Percentiles rank a stretch among this genome's conserved stretches.
Evolutionary conservation across 352 stramenopile species (phyloP).

Genomic region (Pythium vanterpoolii): DNA sequence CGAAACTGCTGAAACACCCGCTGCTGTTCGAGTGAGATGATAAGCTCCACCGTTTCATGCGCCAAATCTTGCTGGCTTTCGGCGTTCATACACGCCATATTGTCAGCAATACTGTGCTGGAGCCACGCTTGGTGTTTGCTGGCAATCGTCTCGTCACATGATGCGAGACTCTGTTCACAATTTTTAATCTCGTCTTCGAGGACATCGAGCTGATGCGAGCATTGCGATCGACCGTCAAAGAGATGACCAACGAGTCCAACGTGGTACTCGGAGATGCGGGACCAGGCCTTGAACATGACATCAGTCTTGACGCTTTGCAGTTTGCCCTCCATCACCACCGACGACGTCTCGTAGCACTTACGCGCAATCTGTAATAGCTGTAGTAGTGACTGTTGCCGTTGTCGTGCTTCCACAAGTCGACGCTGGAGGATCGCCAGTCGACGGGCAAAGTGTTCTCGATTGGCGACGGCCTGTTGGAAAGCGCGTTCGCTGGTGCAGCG

Average conservation of each 20-base stretch:
- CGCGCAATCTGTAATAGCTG: conserved; percentile 24
- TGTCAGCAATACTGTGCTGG: conserved; percentile 28
- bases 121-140: conserved; percentile 25
- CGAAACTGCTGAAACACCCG: conserved; percentile 27
- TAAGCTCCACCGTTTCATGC: conserved; percentile 22
- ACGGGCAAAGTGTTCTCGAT: conserved; percentile 24
- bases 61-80: conserved; percentile 27
- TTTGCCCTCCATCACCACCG: conserved; percentile 14
- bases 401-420: conserved; percentile 19
- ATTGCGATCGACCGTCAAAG: conserved; percentile 27
- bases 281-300: conserved; percentile 35
- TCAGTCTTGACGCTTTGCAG: conserved; percentile 39
- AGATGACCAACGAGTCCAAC: conserved; percentile 25
- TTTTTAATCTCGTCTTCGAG: conserved; percentile 24
- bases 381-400: conserved; percentile 21
- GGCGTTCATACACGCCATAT: conserved; percentile 17
- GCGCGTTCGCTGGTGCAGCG: conserved; percentile 5
- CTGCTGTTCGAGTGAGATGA: conserved; percentile 21
- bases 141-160: conserved; percentile 10
- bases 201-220: conserved; percentile 21
- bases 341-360: conserved; percentile 25
- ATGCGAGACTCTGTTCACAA: conserved; percentile 11
- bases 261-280: conserved; percentile 29
- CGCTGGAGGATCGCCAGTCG: conserved; percentile 17
- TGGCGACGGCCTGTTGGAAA: conserved; percentile 15